Evolutionary conservation across 2,329 filamentous ascomycete species (phyloP).

Genomic region (Simplicillium sp.): DNA sequence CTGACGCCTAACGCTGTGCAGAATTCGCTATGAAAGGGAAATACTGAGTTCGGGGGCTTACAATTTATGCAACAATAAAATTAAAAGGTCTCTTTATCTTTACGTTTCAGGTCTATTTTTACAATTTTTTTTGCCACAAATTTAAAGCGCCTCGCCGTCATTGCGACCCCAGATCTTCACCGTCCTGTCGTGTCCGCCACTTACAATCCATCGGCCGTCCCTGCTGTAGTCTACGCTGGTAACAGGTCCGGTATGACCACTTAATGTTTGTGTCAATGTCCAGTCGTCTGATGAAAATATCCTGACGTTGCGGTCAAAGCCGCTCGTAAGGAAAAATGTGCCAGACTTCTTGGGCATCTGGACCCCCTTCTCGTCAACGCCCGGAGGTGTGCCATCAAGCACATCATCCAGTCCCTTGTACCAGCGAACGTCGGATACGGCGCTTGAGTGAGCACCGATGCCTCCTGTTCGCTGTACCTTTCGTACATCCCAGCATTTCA

Average conservation of each 20-base stretch:
- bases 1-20: no score
- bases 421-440: slow-evolving; percentile 89
- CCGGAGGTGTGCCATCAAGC: slow-evolving; percentile 49
- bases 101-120: background rate
- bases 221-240: slow-evolving; percentile 80
- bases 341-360: slow-evolving; percentile 72
- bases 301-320: slow-evolving; percentile 93
- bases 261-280: slow-evolving; percentile 77
- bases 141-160: slow-evolving; percentile 48
- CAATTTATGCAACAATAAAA: no score
- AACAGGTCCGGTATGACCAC: slow-evolving; percentile 86
- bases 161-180: slow-evolving; percentile 95
- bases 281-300: slow-evolving; percentile 96
- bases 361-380: slow-evolving; percentile 55
- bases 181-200: slow-evolving; percentile 86
- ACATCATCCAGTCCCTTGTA: slow-evolving; percentile 80
- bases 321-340: slow-evolving; percentile 82
- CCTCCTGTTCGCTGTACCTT: slow-evolving; percentile 77
- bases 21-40: no score
- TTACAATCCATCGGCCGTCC: slow-evolving; percentile 87
- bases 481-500: slow-evolving; percentile 96
- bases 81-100: background rate
- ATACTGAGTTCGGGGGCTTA: no score
- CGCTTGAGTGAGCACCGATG: slow-evolving; percentile 82
- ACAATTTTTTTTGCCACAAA: background rate